Evolutionary conservation across 2,329 filamentous ascomycete species (phyloP), one percentile per base, ranked within the genome.

Genomic region (Aspergillus fijiensis): DNA sequence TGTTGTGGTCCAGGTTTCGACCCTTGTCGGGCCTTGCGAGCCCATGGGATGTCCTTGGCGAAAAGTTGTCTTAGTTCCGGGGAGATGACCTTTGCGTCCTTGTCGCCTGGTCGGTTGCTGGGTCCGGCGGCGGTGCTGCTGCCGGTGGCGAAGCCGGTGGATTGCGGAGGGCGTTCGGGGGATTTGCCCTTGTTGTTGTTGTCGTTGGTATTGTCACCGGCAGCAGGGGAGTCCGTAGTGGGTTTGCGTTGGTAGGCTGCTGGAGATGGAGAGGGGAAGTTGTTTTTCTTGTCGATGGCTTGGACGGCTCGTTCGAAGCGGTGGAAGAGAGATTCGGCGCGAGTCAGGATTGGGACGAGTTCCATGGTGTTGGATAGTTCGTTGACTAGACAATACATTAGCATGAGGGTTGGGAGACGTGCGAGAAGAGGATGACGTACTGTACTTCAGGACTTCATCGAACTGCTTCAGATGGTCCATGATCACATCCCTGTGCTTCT

Each of bases 401-500:
- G 47, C 10, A 47, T n/a, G 27, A 42, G 16, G 6, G 23, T 45
- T 23, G 23, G 25, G 33, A 1, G 5, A 48, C 14, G 39, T 6
- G 23, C 19, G 39, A 14, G 35, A n/a, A 3, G 27, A 21, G 14
- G 5, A 29, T 29, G 27, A 80, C 88, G 59, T 84, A 94, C 91
- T 84, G 72, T 98, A 99, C 81, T 99, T 99, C 29, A 99, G 80
- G 33, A 99, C 92, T 76, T 99, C 96, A 65, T 99, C 95, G 77
- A 99, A 99, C 68, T 94, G 91, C 72, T 92, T 86, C 27, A 99
- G 80, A 76, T 99, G 95, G 58, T 89, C 87, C 89, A 99, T 96
- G 63, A 99, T 98, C 12, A 98, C 90, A 71, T 94, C 89, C n/a
- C 94, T 82, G 70, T 98, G 95, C 78, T 96, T 96, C 76, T 99